Base-by-base conservation (phyloP, 495 filamentous ascomycete genomes). In the Podospora sp. region DNA sequence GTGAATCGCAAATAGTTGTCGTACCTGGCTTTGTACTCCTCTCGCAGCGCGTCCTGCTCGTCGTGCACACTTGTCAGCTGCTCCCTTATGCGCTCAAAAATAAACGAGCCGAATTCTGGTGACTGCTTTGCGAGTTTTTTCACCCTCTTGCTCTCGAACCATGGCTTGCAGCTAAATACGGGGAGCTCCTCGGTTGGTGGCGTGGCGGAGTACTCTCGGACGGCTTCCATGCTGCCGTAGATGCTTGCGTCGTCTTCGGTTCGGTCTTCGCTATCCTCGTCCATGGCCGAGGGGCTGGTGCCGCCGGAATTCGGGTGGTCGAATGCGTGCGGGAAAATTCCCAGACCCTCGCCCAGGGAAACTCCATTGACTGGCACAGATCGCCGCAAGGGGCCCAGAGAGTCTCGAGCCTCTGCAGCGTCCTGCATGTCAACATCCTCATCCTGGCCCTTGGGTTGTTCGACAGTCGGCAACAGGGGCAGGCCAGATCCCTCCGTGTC, bases 161-260 rank as follows among this genome's bases (percentile, higher is more conserved):
- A 86, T 0, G 78, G 79, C 62, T 77, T 80, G 46, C 67, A 70
- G 49, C 73, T 73, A 50, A 73, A 82, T 11, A 73, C 60, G 1
- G 84, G 84, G 7, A 87, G 74, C 36, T 77, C 79, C 6, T 81
- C 80, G 22, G 81, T 71, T 0, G 82, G 80, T 12, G 85, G 85
- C 0, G 85, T 86, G 29, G 72, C 68, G 67, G 84, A 84, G 55
- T 73, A 76, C 64, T 79, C 76, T 51, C 82, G 74, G 49, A 83
- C 78, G 65, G 77, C 69, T 60, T 79, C 77, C 61, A 83, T 72
- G n/a, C 76, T 79, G 58, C 87, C 83, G 66, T 86, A 85, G 67
- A 82, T 79, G 60, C 81, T 83, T 64, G 85, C 90, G 51, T 84
- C 79, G 61, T 86, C 86, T 75, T 92, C 89, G 24, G 90, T 82